Percentiles rank a stretch among this genome's conserved stretches.
Evolutionary conservation across 768 basidiomycete genomes (phyloP).

Genomic region (Tylopilus felleus): DNA sequence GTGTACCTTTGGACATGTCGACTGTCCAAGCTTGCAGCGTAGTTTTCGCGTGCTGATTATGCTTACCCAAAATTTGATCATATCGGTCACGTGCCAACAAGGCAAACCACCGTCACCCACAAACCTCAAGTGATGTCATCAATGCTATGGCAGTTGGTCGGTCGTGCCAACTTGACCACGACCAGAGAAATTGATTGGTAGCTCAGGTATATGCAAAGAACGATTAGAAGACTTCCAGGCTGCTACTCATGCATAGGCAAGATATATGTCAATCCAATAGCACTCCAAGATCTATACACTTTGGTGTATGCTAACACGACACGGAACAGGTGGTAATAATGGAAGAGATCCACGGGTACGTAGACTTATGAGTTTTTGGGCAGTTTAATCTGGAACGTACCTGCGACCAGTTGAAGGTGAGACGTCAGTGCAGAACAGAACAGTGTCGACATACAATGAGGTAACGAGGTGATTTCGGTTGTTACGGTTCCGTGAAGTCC

Average conservation of each 20-base stretch:
- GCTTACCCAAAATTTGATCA: background rate
- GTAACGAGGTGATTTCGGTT: slow-evolving; percentile 63
- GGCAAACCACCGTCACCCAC: too few relatives aligned
- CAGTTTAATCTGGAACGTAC: slow-evolving; percentile 81
- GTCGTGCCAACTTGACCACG: too few relatives aligned
- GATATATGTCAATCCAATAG: background rate
- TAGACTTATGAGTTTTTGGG: slow-evolving; percentile 48
- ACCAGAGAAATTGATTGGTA: too few relatives aligned
- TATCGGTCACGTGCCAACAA: slow-evolving; percentile 2
- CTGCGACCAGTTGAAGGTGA: slow-evolving; percentile 32
- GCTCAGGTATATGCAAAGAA: too few relatives aligned
- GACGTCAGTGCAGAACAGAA: background rate
- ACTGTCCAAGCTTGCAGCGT: too few relatives aligned
- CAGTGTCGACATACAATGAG: slow-evolving; percentile 65
- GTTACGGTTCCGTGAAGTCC: slow-evolving; percentile 73
- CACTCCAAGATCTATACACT: background rate
- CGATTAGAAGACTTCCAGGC: too few relatives aligned
- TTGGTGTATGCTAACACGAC: background rate
- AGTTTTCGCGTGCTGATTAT: background rate
- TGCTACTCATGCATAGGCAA: too few relatives aligned
- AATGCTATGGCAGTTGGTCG: too few relatives aligned
- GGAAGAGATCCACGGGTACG: background rate
- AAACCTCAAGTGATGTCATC: too few relatives aligned
- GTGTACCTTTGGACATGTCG: slow-evolving; percentile 7
- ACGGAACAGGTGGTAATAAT: background rate